Base-by-base conservation (phyloP, 2,329 filamentous ascomycete genomes). In the Claviceps sorghi region DNA sequence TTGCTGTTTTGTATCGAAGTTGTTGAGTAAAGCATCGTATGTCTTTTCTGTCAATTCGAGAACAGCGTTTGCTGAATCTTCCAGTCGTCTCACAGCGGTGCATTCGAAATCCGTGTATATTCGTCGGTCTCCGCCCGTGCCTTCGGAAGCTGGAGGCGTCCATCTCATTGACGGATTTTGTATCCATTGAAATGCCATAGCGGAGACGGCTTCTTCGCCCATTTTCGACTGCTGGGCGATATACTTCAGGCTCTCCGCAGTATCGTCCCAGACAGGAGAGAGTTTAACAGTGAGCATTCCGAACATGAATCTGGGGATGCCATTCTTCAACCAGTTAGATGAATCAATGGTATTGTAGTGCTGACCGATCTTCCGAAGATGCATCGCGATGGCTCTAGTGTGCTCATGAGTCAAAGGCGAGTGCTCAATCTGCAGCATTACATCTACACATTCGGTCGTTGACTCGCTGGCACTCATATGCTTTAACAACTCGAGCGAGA, bases 261-360 rank as follows among this genome's bases (percentile, higher is more conserved):
- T 79, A 60, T 95, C 88, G 55, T 95, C 87, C 87, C 91, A 96
- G 6, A 94, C 74, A 38, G 88, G 88, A 0, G 89, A 79, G 57
- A 96, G 75, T 58, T 85, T 87, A 48, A 95, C 82, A 0, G 90
- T 93, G 54, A 97, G 76, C 67, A 96, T 78, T 48, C 93, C 93
- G 60, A 96, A 95, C 60, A 88, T 82, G 61, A 90, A 97, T 0
- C 80, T 76, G 0, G 90, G 86, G 32, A 97, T 77, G 7, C 88
- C 80, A 59, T 78, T 76, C 54, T 78, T 74, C 57, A 94, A 69
- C 79, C 84, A 86, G 1, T 78, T 78, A 40, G 78, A 74, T 2
- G 77, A 69, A 42, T 73, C 70, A 10, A 83, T 63, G 26, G 77
- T 72, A 6, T 76, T 68, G 63, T 93, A 95, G 32, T 69, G 69